Conservation (phyloP, 2,329 filamentous ascomycete species). For the Didymella arachidicola region DNA sequence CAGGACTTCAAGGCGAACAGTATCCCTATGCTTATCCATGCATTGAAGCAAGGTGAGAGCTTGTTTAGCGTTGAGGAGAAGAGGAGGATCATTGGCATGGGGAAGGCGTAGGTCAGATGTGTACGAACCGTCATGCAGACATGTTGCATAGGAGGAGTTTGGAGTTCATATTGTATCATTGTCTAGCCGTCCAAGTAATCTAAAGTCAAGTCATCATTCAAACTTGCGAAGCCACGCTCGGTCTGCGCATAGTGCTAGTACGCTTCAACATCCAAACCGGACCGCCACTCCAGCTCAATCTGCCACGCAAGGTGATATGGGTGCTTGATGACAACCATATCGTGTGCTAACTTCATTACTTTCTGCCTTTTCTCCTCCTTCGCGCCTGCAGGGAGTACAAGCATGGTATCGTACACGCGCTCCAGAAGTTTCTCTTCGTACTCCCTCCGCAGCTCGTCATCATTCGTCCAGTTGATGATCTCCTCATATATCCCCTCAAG, state of each 20-base stretch:
- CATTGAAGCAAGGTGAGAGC: constrained; percentile 71
- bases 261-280: constrained; percentile 42
- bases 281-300: constrained; percentile 87
- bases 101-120: constrained; percentile 12
- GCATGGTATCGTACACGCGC: constrained; percentile 79
- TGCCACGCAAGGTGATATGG: constrained; percentile 91
- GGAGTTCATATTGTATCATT: constrained; percentile 8
- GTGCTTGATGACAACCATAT: constrained; percentile 97
- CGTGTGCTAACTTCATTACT: constrained; percentile 78
- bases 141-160: constrained; percentile 22
- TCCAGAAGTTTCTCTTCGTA: constrained; percentile 92
- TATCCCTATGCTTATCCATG: constrained; percentile 70
- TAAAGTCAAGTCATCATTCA: background rate
- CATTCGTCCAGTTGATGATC: constrained; percentile 87
- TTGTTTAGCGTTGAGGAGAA: constrained; percentile 67
- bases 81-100: constrained; percentile 49
- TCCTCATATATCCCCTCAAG: constrained; percentile 83
- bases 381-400: constrained; percentile 70
- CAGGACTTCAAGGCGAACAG: constrained; percentile 73
- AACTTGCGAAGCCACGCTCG: background rate
- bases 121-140: constrained; percentile 13
- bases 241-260: constrained; percentile 21
- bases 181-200: background rate
- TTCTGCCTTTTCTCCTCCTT: constrained; percentile 76
- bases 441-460: constrained; percentile 81